Conservation (phyloP, 2,329 filamentous ascomycete species). For the Colletotrichum sp. region DNA sequence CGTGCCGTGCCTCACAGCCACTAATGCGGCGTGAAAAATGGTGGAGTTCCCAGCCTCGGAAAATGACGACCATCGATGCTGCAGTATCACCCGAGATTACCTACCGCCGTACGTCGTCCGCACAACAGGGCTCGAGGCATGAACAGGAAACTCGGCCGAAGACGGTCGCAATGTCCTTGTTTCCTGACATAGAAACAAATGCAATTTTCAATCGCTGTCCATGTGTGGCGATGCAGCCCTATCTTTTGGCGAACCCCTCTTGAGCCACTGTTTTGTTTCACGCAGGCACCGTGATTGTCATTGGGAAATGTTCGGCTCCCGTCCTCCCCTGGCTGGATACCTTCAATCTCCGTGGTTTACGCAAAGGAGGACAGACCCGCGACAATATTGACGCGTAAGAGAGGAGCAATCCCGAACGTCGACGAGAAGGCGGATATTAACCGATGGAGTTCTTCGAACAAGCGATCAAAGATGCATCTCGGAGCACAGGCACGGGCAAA, state of each 20-base stretch:
- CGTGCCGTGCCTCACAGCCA: neutral
- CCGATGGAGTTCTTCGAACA: neutral
- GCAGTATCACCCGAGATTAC: conserved; percentile 26
- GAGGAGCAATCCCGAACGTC: neutral
- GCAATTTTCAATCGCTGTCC: neutral
- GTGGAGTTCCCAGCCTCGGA: neutral
- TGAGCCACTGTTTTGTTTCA: neutral
- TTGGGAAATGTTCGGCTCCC: neutral
- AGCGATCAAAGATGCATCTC: neutral
- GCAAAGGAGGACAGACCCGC: neutral
- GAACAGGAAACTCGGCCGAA: conserved; percentile 5
- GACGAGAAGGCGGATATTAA: conserved; percentile 7
- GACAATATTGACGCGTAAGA: neutral
- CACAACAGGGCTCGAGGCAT: neutral
- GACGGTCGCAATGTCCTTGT: neutral
- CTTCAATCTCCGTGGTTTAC: conserved; percentile 8
- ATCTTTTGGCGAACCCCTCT: neutral
- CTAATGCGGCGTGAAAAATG: neutral
- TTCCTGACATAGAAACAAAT: conserved; percentile 5
- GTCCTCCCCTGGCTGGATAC: neutral
- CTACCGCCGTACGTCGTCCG: conserved; percentile 17
- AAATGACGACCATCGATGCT: conserved; percentile 11
- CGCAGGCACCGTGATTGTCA: neutral
- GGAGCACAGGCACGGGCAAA: neutral
- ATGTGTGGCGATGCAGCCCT: conserved; percentile 29